Percentiles rank a stretch among this genome's conserved stretches.
Evolutionary conservation across 208 protist species (phyloP).

Genomic region (Trichomonas gallinae): DNA sequence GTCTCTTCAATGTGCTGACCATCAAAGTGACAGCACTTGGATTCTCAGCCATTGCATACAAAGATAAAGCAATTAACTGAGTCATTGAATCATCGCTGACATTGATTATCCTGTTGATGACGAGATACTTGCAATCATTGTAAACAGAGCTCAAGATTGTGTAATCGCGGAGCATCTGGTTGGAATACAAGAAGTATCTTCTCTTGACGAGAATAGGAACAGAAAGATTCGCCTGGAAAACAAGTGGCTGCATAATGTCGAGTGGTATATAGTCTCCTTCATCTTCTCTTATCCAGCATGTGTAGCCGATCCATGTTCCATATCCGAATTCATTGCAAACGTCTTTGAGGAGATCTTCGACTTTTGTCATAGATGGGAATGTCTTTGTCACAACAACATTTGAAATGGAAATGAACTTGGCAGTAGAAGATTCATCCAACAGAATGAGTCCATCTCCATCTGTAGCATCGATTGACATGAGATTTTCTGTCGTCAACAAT

Average conservation of each 20-base stretch:
- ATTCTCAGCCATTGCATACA: not conserved
- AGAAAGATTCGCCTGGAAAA: not conserved
- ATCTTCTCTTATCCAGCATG: not conserved
- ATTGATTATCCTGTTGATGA: not conserved
- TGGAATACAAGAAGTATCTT: not conserved
- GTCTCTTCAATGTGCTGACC: not conserved
- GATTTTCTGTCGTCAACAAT: not conserved
- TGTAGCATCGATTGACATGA: not conserved
- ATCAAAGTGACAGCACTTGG: not conserved
- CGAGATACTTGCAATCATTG: not conserved
- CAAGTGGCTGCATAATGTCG: not conserved
- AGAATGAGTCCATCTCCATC: not conserved
- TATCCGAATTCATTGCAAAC: not conserved
- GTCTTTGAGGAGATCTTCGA: not conserved
- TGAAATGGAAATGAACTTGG: not conserved
- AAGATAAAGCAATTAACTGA: not conserved
- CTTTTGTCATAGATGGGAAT: not conserved
- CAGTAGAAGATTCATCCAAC: not conserved
- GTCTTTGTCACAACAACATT: not conserved
- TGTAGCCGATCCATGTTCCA: not conserved
- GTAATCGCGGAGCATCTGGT: not conserved
- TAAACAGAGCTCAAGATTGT: not conserved
- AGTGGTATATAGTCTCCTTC: not conserved
- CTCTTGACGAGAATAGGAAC: not conserved
- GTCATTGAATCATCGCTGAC: not conserved